phyloP scores from a whole-genome alignment of 2,329 filamentous ascomycete species.

The Scedosporium minutisporum region DNA sequence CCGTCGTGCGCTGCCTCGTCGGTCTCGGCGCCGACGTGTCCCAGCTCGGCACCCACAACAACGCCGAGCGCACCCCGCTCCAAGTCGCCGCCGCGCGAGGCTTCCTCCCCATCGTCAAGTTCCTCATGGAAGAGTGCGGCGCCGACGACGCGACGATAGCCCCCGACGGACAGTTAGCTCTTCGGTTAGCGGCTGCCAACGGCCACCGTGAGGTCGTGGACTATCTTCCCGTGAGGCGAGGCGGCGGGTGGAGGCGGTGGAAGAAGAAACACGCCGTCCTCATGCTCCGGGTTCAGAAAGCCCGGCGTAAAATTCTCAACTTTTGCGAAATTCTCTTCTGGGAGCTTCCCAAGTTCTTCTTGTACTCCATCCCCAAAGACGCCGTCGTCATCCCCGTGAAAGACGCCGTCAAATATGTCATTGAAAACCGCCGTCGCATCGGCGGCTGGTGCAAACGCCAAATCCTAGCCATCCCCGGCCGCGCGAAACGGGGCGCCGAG shows the following conservation, averaged over 20 bases:
- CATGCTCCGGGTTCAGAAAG: constrained; percentile 15
- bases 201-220: constrained; percentile 33
- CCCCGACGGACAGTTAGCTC: constrained; percentile 33
- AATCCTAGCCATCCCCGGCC: constrained; percentile 16
- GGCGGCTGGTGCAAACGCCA: constrained; percentile 21
- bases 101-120: constrained; percentile 27
- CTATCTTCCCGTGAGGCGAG: constrained; percentile 29
- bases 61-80: constrained; percentile 28
- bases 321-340: constrained; percentile 17
- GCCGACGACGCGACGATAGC: constrained; percentile 34
- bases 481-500: constrained; percentile 13
- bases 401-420: constrained; percentile 9
- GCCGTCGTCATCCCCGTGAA: constrained; percentile 5
- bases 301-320: constrained; percentile 13
- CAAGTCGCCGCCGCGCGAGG: constrained; percentile 32
- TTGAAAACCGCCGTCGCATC: constrained; percentile 18
- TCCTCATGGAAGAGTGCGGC: constrained; percentile 28
- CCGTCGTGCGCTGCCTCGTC: constrained; percentile 24
- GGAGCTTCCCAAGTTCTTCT: constrained; percentile 18
- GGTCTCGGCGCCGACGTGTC: constrained; percentile 25
- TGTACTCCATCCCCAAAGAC: constrained; percentile 18
- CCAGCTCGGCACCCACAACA: constrained; percentile 14
- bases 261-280: constrained; percentile 20
- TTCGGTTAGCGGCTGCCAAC: constrained; percentile 31
- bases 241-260: constrained; percentile 28